Conservation (phyloP, 2,329 filamentous ascomycete species). For the Huntiella abstrusa region DNA sequence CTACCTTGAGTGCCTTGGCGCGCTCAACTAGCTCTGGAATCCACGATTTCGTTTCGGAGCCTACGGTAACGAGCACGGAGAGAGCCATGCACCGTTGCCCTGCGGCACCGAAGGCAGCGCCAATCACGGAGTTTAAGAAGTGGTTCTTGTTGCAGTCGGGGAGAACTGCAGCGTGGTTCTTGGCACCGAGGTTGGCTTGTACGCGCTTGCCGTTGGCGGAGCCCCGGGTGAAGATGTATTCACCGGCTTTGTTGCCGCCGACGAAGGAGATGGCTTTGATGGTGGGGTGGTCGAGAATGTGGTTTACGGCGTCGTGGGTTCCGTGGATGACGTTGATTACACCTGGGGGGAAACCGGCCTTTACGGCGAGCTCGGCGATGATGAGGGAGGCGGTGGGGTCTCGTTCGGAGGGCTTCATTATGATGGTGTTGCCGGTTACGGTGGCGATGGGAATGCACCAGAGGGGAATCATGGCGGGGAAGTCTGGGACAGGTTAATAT, state of each 20-base stretch:
- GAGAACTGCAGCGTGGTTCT: conserved; percentile 72
- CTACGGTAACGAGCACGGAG: conserved; percentile 65
- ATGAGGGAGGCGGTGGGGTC: conserved; percentile 77
- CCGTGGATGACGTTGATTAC: conserved; percentile 74
- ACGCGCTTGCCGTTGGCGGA: conserved; percentile 77
- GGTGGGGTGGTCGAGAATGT: conserved; percentile 65
- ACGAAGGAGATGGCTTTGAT: conserved; percentile 83
- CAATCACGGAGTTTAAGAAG: conserved; percentile 65
- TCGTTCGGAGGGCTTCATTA: conserved; percentile 73
- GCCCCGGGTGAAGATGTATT: conserved; percentile 65
- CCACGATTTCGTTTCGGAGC: conserved; percentile 62
- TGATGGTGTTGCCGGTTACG: conserved; percentile 64
- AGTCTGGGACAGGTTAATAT: conserved; percentile 34
- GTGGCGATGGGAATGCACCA: conserved; percentile 78
- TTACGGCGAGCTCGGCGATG: conserved; percentile 56
- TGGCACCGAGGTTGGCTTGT: conserved; percentile 72
- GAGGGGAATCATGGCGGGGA: conserved; percentile 83
- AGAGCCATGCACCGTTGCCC: conserved; percentile 78
- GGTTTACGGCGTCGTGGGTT: conserved; percentile 63
- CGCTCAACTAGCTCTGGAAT: conserved; percentile 58
- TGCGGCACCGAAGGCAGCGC: conserved; percentile 68
- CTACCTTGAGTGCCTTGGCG: conserved; percentile 52
- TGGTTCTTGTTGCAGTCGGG: conserved; percentile 85
- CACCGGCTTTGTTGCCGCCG: conserved; percentile 70
- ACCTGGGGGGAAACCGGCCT: conserved; percentile 66